phyloP scores from a whole-genome alignment of 1,139 yeast species.

The Petasospora rhodanensis region DNA sequence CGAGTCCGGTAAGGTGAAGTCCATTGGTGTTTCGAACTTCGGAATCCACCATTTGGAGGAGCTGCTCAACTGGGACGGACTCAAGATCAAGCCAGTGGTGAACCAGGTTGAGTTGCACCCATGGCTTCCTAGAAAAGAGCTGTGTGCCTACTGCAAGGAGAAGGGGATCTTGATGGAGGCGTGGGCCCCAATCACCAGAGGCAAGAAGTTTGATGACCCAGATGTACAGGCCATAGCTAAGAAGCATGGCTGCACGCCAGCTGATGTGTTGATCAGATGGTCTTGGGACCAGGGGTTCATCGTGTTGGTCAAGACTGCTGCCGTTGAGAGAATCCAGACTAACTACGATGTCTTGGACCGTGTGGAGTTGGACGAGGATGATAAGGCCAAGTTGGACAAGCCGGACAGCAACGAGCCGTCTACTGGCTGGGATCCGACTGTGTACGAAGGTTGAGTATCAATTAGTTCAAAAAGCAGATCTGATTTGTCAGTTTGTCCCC shows the following conservation, averaged over 20 bases:
- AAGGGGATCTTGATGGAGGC: conserved; percentile 45
- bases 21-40: conserved; percentile 43
- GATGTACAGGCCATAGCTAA: conserved; percentile 37
- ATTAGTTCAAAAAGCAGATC: too few species aligned
- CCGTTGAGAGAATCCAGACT: conserved; percentile 43
- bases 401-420: conserved; percentile 25
- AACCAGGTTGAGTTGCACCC: conserved; percentile 54
- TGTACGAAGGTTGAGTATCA: not conserved
- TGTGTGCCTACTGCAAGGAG: conserved; percentile 26
- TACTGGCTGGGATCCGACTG: conserved; percentile 29
- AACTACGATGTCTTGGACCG: conserved; percentile 36
- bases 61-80: conserved; percentile 32
- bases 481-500: too few species aligned
- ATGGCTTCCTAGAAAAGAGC: conserved; percentile 42
- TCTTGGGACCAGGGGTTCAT: conserved; percentile 53
- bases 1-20: conserved; percentile 30
- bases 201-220: conserved; percentile 46
- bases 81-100: conserved; percentile 40
- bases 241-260: conserved; percentile 36
- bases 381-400: conserved; percentile 19
- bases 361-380: conserved; percentile 25
- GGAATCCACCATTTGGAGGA: conserved; percentile 38
- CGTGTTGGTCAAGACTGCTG: conserved; percentile 68
- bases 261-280: conserved; percentile 43
- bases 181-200: conserved; percentile 53